Evolutionary conservation across 345 rosid genomes (phyloP).

Genomic region (Anacardium occidentale): DNA sequence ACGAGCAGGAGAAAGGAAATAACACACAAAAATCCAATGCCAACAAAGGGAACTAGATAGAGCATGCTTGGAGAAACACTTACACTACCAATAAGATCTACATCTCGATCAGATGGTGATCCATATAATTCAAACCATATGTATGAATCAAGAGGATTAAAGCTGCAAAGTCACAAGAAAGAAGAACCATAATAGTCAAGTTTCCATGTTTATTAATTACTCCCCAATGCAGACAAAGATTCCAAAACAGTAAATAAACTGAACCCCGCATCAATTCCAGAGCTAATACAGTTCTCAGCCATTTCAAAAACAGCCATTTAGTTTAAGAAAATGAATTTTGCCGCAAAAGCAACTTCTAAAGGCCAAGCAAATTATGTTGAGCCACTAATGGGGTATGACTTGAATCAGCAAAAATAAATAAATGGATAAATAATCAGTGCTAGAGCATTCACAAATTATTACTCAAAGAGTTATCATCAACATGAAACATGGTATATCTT

Average conservation of each 20-base stretch:
- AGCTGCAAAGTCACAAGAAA: conserved; percentile 46
- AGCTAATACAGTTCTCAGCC: background rate
- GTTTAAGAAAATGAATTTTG: background rate
- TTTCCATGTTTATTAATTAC: background rate
- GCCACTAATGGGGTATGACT: background rate
- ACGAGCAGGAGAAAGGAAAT: background rate
- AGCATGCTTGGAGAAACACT: conserved; percentile 23
- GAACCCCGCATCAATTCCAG: background rate
- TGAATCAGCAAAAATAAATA: background rate
- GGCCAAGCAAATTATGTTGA: background rate
- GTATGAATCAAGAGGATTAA: conserved; percentile 76
- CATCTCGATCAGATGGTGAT: conserved; percentile 80
- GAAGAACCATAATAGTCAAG: background rate
- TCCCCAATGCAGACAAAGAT: background rate
- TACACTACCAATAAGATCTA: conserved; percentile 79
- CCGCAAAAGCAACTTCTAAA: background rate
- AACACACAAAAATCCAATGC: conserved; percentile 10
- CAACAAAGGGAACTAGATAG: conserved; percentile 14
- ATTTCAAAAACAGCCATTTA: background rate
- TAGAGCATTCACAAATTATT: background rate
- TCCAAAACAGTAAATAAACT: background rate
- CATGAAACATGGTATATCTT: background rate
- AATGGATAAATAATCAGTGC: background rate
- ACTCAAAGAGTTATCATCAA: background rate
- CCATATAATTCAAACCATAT: conserved; percentile 91